Conservation (phyloP, 805 yeast genomes). For the Candida sphagnicola region DNA sequence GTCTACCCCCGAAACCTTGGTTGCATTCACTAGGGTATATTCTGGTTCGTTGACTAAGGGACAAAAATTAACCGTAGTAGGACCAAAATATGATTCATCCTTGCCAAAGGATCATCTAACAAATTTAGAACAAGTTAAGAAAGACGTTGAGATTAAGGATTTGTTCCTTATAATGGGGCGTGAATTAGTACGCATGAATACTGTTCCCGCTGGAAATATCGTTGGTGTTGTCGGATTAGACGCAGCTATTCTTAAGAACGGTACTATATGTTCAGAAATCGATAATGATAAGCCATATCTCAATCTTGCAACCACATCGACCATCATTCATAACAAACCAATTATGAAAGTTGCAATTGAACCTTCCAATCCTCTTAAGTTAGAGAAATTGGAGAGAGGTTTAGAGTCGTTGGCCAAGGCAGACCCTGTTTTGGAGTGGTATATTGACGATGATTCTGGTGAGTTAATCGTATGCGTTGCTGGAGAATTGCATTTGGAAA, state of each 20-base stretch:
- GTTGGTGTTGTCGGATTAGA: slow-evolving; percentile 93
- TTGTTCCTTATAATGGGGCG: slow-evolving; percentile 88
- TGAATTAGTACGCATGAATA: slow-evolving; percentile 70
- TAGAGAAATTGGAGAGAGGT: slow-evolving; percentile 74
- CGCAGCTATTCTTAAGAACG: slow-evolving; percentile 77
- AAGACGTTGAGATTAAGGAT: slow-evolving; percentile 59
- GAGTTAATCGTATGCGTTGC: slow-evolving; percentile 93
- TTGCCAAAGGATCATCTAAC: slow-evolving; percentile 25
- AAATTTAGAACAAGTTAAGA: slow-evolving; percentile 50
- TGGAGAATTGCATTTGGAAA: slow-evolving; percentile 92
- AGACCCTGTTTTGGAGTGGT: slow-evolving; percentile 92
- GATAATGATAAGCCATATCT: slow-evolving; percentile 76
- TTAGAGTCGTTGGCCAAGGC: slow-evolving; percentile 75
- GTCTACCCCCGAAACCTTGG: slow-evolving; percentile 57
- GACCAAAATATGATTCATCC: slow-evolving; percentile 81
- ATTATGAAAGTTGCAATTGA: slow-evolving; percentile 95
- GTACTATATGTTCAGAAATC: slow-evolving; percentile 62
- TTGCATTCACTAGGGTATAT: slow-evolving; percentile 86
- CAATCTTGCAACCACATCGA: slow-evolving; percentile 48
- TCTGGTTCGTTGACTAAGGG: slow-evolving; percentile 81
- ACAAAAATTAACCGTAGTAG: slow-evolving; percentile 68
- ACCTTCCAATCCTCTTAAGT: slow-evolving; percentile 80
- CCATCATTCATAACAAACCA: slow-evolving; percentile 65
- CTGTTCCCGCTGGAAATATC: slow-evolving; percentile 91
- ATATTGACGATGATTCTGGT: slow-evolving; percentile 77